Conservation (phyloP, 169 alveolate genomes). For the Cryptosporidium muris region DNA sequence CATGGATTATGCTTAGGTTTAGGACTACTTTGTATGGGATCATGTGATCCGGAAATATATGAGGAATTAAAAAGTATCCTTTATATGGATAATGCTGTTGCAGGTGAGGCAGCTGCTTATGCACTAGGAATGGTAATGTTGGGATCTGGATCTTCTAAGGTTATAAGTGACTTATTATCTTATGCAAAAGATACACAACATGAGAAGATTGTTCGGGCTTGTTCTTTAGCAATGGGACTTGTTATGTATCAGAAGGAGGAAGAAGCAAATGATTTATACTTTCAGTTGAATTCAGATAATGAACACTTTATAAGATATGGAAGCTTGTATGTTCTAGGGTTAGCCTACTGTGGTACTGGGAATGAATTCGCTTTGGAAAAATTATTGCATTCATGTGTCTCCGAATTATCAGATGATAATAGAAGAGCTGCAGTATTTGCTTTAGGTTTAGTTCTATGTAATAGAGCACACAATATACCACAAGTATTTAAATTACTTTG, state of each 20-base stretch:
- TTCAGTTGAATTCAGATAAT: conserved; percentile 86
- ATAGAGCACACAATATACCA: conserved; percentile 85
- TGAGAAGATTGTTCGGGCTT: conserved; percentile 96
- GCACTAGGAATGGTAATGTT: conserved; percentile 94
- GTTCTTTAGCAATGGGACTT: conserved; percentile 93
- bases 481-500: conserved; percentile 88
- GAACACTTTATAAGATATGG: conserved; percentile 98
- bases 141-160: conserved; percentile 88
- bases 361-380: conserved; percentile 90
- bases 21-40: conserved; percentile 93
- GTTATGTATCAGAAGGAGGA: conserved; percentile 92
- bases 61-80: conserved; percentile 89
- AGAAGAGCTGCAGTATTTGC: conserved; percentile 98
- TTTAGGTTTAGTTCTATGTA: conserved; percentile 90
- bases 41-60: conserved; percentile 79
- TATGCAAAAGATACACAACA: conserved; percentile 97
- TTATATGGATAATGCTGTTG: conserved; percentile 92
- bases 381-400: conserved; percentile 93
- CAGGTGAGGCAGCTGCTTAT: conserved; percentile 98
- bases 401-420: conserved; percentile 99
- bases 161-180: conserved; percentile 88
- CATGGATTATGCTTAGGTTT: conserved; percentile 97
- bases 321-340: conserved; percentile 95
- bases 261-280: conserved; percentile 90
- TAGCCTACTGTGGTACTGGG: conserved; percentile 97